Evolutionary conservation across 2,329 filamentous ascomycete genomes (phyloP), one percentile per base, ranked within the genome.

Genomic region (Xylaria sp.): DNA sequence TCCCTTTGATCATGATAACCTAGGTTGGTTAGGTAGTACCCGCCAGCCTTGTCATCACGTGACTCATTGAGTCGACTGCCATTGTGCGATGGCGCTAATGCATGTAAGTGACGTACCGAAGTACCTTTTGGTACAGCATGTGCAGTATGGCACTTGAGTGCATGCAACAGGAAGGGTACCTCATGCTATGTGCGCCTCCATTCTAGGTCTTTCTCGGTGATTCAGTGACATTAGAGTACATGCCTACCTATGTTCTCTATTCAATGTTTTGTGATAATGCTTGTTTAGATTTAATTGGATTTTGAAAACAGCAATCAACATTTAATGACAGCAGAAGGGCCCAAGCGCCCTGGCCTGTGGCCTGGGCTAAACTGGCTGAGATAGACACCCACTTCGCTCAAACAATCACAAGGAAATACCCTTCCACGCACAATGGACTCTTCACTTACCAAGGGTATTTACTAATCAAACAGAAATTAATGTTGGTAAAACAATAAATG

Each of bases 1-100:
- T 59, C 57, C 46, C 57, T 52, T 65, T 37, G 28, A 67, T 37
- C 41, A 58, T 67, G 44, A 55, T 56, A 37, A 37, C 52, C 52
- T 56, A 56, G 18, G 18, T 41, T 39, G 2, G 48, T 4, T 55
- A 54, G 18, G 25, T 23, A 23, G 46, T 48, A 20, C 7, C 25
- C 50, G 50, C 52, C 52, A 71, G 69, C 69, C 69, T 71, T 44
- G 67, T n/a, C 25, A 18, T 69, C 69, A 71, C 69, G 69, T 71
- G 69, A 69, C 15, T 28, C 28, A 28, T 6, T 4, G 28, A 28
- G 10, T 13, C 39, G 18, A 44, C 39, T 44, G 1, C 18, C 39
- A 46, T 9, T 1, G 20, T 23, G 34, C 20, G 31, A 46, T 46
- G 31, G 39, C 37, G 39, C 23, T 58, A 51, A 50, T n/a, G 18